phyloP scores from a whole-genome alignment of 768 basidiomycete genomes.

The Kwoniella dendrophila region DNA sequence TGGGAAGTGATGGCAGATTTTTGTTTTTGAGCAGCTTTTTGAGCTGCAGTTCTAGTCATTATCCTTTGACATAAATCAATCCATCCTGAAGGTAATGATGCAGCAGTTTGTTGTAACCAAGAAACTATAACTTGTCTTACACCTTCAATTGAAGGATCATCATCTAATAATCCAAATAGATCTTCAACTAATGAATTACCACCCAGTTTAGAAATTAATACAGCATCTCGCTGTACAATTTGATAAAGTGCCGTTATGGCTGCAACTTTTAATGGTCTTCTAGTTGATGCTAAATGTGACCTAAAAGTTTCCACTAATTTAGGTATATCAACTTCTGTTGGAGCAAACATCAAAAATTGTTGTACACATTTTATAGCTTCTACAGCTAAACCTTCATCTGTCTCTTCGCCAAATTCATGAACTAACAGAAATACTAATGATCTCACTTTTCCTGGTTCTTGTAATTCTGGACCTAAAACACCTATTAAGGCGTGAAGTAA shows the following conservation, averaged over 20 bases:
- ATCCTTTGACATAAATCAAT: constrained; percentile 96
- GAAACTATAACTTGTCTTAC: constrained; percentile 88
- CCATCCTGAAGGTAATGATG: constrained; percentile 93
- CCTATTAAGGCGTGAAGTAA: constrained; percentile 92
- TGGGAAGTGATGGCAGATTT: not conserved
- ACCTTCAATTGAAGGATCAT: constrained; percentile 89
- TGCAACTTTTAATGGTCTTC: constrained; percentile 84
- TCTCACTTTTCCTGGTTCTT: constrained; percentile 79
- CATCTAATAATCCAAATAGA: constrained; percentile 91
- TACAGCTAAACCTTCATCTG: constrained; percentile 83
- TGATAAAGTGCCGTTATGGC: constrained; percentile 96
- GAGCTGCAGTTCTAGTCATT: constrained; percentile 89
- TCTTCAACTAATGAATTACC: constrained; percentile 93
- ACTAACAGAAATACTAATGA: constrained; percentile 81
- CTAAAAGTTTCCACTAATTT: constrained; percentile 77
- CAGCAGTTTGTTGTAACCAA: constrained; percentile 93
- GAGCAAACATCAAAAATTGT: constrained; percentile 94
- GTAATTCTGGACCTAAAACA: constrained; percentile 91
- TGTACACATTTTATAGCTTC: constrained; percentile 96
- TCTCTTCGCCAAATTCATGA: constrained; percentile 78
- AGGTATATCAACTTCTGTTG: constrained; percentile 78
- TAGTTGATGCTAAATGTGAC: constrained; percentile 73
- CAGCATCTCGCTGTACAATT: constrained; percentile 91
- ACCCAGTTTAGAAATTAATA: constrained; percentile 86
- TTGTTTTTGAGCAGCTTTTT: constrained; percentile 62